These are phyloP conservation scores for Tolypocladium tropicale DNA, from an alignment of 2,329 filamentous ascomycete genomes.

Conservation along the genomic window DNA sequence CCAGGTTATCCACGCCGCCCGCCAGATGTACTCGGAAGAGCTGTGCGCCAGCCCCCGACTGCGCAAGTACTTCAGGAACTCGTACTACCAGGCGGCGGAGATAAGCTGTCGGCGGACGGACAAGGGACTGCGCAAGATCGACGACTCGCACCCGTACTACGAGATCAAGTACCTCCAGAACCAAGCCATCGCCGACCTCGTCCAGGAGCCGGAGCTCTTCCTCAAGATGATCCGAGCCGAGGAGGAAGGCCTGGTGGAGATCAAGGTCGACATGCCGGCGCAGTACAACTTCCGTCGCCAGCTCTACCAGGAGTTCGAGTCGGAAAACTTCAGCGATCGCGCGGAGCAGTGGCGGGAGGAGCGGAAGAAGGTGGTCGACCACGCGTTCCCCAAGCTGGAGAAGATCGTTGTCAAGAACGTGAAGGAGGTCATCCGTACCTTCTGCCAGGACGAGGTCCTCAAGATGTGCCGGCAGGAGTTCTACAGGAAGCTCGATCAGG, in stretches of 20 bases:
- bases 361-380: constrained; percentile 72
- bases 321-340: constrained; percentile 89
- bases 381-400: constrained; percentile 73
- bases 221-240: constrained; percentile 97
- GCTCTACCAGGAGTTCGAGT: constrained; percentile 76
- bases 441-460: constrained; percentile 89
- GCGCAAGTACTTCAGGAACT: constrained; percentile 73
- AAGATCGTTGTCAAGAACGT: constrained; percentile 80
- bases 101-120: constrained; percentile 87
- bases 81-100: constrained; percentile 73
- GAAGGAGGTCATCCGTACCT: constrained; percentile 86
- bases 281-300: constrained; percentile 66
- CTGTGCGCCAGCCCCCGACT: constrained; percentile 79
- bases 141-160: constrained; percentile 91
- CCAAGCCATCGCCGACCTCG: constrained; percentile 73
- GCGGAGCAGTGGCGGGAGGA: constrained; percentile 93
- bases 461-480: constrained; percentile 82
- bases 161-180: constrained; percentile 95
- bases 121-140: constrained; percentile 86
- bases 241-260: constrained; percentile 82
- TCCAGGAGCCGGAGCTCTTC: constrained; percentile 77
- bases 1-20: constrained; percentile 67
- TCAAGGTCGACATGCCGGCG: constrained; percentile 68
- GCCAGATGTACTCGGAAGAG: constrained; percentile 85
- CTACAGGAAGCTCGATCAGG: constrained; percentile 83